Evolutionary conservation across 2,329 filamentous ascomycete genomes (phyloP).

Genomic region (Monosporascus cannonballus): DNA sequence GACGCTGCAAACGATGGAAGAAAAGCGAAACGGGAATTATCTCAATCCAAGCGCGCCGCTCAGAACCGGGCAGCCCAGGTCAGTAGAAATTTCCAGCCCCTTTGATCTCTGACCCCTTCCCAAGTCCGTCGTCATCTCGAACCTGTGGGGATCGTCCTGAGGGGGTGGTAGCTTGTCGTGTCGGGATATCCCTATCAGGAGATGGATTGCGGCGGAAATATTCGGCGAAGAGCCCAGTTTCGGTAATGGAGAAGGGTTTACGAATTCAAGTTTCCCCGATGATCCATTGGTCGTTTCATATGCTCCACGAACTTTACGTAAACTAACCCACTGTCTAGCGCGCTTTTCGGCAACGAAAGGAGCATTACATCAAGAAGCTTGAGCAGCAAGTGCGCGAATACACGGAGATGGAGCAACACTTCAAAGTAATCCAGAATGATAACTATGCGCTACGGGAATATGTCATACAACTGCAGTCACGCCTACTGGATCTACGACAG

Average conservation of each 20-base stretch:
- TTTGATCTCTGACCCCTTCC: background rate
- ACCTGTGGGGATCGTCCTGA: background rate
- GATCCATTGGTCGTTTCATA: slow-evolving; percentile 18
- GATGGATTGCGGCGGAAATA: background rate
- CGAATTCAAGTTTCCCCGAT: background rate
- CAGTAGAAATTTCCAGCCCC: slow-evolving; percentile 28
- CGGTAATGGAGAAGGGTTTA: background rate
- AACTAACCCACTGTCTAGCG: slow-evolving; percentile 50
- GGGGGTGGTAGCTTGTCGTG: background rate
- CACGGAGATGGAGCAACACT: slow-evolving; percentile 66
- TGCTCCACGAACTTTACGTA: slow-evolving; percentile 16
- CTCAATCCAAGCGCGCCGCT: slow-evolving; percentile 90
- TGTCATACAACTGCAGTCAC: slow-evolving; percentile 81
- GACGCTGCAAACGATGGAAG: slow-evolving; percentile 45
- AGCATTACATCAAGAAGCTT: slow-evolving; percentile 95
- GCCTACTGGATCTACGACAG: slow-evolving; percentile 74
- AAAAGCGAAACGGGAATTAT: slow-evolving; percentile 85
- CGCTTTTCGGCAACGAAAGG: slow-evolving; percentile 94
- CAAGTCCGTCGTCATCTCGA: slow-evolving; percentile 3
- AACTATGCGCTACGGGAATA: slow-evolving; percentile 91
- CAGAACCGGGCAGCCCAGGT: slow-evolving; percentile 97
- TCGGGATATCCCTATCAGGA: background rate
- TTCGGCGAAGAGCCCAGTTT: background rate
- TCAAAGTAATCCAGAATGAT: slow-evolving; percentile 77
- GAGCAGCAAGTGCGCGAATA: slow-evolving; percentile 88